These are phyloP conservation scores for Dryas integrifolia DNA, from an alignment of 331 rosid species.

Conservation along the genomic window DNA sequence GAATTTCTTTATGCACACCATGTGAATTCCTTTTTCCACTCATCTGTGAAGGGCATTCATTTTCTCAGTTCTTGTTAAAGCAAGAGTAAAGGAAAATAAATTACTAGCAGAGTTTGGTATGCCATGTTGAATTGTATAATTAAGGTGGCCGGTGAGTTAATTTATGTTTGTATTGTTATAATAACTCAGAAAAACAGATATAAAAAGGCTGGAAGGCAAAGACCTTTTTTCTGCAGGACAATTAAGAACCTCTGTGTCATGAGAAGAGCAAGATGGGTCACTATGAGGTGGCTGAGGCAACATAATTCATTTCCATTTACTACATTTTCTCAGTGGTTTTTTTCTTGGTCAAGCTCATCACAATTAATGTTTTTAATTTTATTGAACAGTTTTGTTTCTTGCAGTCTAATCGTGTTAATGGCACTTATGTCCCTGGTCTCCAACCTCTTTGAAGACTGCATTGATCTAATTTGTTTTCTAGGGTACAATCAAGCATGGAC, in stretches of 20 bases:
- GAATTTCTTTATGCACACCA: slow-evolving; percentile 3
- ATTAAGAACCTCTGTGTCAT: slow-evolving; percentile 14
- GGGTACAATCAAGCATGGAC: too few relatives aligned
- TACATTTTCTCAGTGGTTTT: background rate
- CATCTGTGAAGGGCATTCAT: slow-evolving; percentile 4
- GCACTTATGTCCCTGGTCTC: too few relatives aligned
- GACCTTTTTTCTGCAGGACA: slow-evolving; percentile 8
- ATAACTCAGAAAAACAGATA: background rate
- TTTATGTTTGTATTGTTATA: background rate
- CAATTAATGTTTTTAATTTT: too few relatives aligned
- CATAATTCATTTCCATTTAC: background rate
- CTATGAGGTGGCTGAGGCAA: slow-evolving; percentile 9
- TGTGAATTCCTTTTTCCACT: background rate
- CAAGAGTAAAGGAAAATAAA: slow-evolving; percentile 19
- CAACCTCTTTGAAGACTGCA: too few relatives aligned
- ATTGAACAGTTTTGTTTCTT: too few relatives aligned
- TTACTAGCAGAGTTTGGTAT: slow-evolving; percentile 13
- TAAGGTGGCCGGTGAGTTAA: slow-evolving; percentile 7
- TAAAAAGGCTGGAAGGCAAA: slow-evolving; percentile 9
- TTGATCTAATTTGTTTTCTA: too few relatives aligned
- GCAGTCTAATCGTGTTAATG: too few relatives aligned
- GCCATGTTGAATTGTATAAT: slow-evolving; percentile 10
- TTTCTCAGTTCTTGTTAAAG: slow-evolving; percentile 1
- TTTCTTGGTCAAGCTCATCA: background rate
- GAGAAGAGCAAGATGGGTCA: slow-evolving; percentile 18